These are phyloP conservation scores for Macroventuria anomochaeta DNA, from an alignment of 2,329 filamentous ascomycete species.

Conservation along the genomic window DNA sequence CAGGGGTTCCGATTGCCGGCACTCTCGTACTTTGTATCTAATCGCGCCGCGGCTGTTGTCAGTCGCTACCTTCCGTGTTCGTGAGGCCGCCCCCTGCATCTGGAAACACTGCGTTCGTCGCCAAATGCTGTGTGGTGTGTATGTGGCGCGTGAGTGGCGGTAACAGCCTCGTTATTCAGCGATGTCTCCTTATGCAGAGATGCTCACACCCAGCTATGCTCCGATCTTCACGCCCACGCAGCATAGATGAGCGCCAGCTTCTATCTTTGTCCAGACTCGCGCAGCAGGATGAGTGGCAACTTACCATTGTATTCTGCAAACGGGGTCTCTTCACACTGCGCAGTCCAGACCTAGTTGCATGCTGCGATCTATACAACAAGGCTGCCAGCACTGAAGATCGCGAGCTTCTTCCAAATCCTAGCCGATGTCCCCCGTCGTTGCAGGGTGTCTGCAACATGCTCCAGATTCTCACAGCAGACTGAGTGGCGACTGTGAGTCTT, in stretches of 20 bases:
- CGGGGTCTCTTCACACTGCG: no score
- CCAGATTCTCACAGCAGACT: no score
- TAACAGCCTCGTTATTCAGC: neutral
- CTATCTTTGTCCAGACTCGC: neutral
- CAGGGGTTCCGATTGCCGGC: neutral
- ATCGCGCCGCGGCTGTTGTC: neutral
- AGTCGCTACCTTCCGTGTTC: neutral
- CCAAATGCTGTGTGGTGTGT: no score
- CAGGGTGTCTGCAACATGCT: no score
- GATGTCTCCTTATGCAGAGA: neutral
- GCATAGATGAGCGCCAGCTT: neutral
- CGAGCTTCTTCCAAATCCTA: no score
- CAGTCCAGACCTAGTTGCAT: neutral
- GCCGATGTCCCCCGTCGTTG: no score
- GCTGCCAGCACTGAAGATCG: neutral
- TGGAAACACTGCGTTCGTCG: neutral
- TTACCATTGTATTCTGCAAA: no score
- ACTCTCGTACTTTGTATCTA: neutral
- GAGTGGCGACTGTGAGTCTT: no score
- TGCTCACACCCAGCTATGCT: no score
- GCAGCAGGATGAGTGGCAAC: neutral
- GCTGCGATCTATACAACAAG: neutral
- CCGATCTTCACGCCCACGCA: neutral
- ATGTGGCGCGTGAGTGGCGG: neutral
- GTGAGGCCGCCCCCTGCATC: neutral